phyloP scores from a whole-genome alignment of 345 rosid species.

The Bruguiera sexangula region DNA sequence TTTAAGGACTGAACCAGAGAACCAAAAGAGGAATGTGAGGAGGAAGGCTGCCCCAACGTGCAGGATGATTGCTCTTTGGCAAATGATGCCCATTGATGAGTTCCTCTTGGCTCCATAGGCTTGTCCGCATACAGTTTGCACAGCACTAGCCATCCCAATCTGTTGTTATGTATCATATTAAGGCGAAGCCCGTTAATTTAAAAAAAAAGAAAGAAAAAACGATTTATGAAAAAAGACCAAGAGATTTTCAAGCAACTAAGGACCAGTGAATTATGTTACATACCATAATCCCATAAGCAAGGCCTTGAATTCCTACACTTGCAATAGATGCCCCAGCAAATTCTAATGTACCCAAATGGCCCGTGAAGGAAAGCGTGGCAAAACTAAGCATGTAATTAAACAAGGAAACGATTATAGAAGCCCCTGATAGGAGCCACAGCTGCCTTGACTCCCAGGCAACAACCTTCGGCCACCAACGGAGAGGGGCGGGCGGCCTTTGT shows the following conservation, averaged over 20 bases:
- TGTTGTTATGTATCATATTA: constrained; percentile 11
- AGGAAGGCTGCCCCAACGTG: constrained; percentile 69
- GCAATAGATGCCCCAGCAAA: constrained; percentile 93
- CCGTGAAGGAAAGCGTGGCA: constrained; percentile 69
- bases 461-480: constrained; percentile 70
- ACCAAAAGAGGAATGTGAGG: constrained; percentile 70
- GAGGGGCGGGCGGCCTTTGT: constrained; percentile 25
- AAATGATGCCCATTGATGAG: constrained; percentile 73
- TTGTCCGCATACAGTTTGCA: constrained; percentile 93
- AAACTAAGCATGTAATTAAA: constrained; percentile 85
- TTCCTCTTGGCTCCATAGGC: constrained; percentile 81
- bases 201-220: too few relatives aligned
- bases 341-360: constrained; percentile 69
- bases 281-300: constrained; percentile 96
- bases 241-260: background rate
- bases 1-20: constrained; percentile 47
- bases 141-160: constrained; percentile 98
- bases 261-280: background rate
- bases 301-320: constrained; percentile 86
- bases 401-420: constrained; percentile 64
- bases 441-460: constrained; percentile 76
- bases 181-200: background rate
- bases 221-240: background rate
- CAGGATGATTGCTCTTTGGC: constrained; percentile 84
- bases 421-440: constrained; percentile 70